Evolutionary conservation across 495 filamentous ascomycete species (phyloP).

Genomic region (Lindgomyces ingoldianus): DNA sequence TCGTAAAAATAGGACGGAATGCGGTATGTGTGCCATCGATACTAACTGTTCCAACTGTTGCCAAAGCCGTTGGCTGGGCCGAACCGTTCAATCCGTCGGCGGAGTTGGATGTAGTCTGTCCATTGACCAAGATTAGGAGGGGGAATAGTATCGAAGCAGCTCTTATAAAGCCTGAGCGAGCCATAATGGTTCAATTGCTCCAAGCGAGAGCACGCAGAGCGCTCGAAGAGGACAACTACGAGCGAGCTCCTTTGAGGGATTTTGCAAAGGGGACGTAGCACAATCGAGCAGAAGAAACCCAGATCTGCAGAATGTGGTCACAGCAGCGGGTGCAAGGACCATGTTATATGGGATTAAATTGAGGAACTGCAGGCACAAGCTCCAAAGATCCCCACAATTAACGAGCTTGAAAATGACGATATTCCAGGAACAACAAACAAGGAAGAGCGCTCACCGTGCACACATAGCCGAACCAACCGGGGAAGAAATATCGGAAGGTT

Average conservation of each 20-base stretch:
- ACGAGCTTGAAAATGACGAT: conserved; percentile 24
- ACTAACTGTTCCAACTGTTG: neutral
- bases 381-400: conserved; percentile 27
- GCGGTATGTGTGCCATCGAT: conserved; percentile 20
- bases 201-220: neutral
- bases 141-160: conserved; percentile 7
- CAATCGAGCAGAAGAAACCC: neutral
- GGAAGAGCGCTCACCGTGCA: conserved; percentile 25
- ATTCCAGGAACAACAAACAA: conserved; percentile 14
- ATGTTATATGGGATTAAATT: neutral
- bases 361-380: too few species aligned
- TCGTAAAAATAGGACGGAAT: conserved; percentile 49
- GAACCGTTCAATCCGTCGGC: conserved; percentile 7
- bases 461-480: conserved; percentile 29
- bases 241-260: neutral
- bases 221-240: neutral
- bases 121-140: conserved; percentile 15
- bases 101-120: conserved; percentile 23
- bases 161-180: conserved; percentile 10
- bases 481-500: conserved; percentile 16
- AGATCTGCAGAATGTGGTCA: neutral
- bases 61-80: neutral
- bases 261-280: neutral
- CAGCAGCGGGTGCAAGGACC: neutral
- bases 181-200: conserved; percentile 22